Evolutionary conservation across 1,284 basidiomycete species (phyloP), one percentile per base, ranked within the genome.

Genomic region (Cryptococcus jaspeensis): DNA sequence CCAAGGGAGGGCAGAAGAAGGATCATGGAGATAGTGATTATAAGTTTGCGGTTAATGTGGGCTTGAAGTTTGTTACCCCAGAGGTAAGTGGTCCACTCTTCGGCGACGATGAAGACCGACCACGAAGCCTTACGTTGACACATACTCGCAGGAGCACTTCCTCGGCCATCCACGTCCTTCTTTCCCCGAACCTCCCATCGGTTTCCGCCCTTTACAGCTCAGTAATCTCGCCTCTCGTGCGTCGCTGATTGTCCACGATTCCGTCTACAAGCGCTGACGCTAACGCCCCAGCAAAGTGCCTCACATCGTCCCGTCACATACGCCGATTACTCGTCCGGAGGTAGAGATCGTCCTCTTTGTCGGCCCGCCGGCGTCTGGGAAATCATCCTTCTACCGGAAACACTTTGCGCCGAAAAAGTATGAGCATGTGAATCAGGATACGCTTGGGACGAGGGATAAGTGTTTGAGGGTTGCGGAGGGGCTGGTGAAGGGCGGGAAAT

Each of bases 321-420:
- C 82, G 0, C 82, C 87, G 1, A 78, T 91, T 35, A 56, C 87
- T 16, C 85, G 85, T 20, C 46, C 64, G 39, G 61, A 69, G 44
- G 62, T 71, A 50, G 81, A 83, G 57, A 79, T 96, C 2, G 85
- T 97, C 2, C 61, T 98, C 7, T 92, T 98, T 63, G 88, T 92
- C 6, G 95, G 94, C 13, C 86, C 85, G 53, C 94, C 95, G 64
- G 87, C 87, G 48, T 78, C 91, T 1, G 94, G 94, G 43, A 98
- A 98, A 77, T 87, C 90, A 0, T 83, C 85, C 0, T 89, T 94
- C 73, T 97, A 83, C 75, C 78, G 79, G 12, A 81, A 75, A 39
- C 79, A 91, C 68, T 94, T 97, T 70, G 74, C 79, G n/a, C 80
- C 84, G 0, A 78, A 75, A 5, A 84, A 81, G 13, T 95, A 97